These are phyloP conservation scores for Guadua angustifolia DNA, from an alignment of 176 grass and related monocot species.

Conservation along the genomic window DNA sequence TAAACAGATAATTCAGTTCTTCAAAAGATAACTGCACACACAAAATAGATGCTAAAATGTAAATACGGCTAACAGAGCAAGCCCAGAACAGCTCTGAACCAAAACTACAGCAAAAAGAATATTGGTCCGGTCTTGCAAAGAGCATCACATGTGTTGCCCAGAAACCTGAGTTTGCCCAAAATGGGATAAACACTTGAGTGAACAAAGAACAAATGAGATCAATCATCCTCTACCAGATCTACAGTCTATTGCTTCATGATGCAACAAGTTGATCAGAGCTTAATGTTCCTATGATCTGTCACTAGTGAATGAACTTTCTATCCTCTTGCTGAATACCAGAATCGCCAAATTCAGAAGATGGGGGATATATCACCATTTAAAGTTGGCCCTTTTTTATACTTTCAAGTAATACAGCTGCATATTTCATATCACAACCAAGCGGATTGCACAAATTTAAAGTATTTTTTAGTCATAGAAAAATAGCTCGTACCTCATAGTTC, in stretches of 20 bases:
- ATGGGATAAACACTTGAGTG: background rate
- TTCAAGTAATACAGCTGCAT: slow-evolving; percentile 20
- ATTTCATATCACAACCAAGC: background rate
- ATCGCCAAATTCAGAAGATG: background rate
- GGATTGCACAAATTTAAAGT: background rate
- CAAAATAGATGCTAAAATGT: background rate
- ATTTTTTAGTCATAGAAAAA: background rate
- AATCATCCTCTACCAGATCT: background rate
- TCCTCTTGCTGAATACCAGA: slow-evolving; percentile 6
- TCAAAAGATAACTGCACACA: slow-evolving; percentile 1
- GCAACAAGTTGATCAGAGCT: background rate
- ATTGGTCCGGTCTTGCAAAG: background rate
- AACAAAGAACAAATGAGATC: slow-evolving; percentile 1
- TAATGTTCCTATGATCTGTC: background rate
- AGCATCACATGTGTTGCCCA: slow-evolving; percentile 7
- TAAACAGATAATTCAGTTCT: slow-evolving; percentile 10
- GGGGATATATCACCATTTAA: background rate
- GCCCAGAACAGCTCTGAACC: background rate
- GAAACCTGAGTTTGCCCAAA: background rate
- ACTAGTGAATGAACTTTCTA: background rate
- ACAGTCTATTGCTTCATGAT: background rate
- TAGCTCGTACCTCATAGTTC: background rate
- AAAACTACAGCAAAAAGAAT: background rate
- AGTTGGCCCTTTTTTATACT: background rate
- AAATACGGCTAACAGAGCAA: background rate